Conservation (phyloP, 2,329 filamentous ascomycete species). For the Microsporum canis region DNA sequence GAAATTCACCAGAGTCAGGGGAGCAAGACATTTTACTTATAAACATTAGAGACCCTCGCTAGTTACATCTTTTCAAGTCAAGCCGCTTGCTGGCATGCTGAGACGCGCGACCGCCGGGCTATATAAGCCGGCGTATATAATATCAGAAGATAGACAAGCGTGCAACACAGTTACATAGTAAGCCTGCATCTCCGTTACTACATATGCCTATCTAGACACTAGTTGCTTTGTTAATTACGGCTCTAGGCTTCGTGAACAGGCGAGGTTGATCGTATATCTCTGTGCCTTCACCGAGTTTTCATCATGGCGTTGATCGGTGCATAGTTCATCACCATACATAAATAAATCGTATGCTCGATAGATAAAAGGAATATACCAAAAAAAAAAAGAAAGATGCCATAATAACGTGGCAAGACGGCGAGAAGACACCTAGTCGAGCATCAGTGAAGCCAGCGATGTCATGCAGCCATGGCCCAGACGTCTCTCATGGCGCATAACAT, state of each 20-base stretch:
- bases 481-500: not conserved
- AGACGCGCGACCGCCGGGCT: too few relatives aligned
- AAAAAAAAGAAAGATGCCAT: not conserved
- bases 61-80: too few relatives aligned
- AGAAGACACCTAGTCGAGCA: not conserved
- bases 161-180: not conserved
- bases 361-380: not conserved
- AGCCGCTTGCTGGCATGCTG: too few relatives aligned
- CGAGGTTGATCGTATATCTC: not conserved
- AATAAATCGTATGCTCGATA: not conserved
- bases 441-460: not conserved
- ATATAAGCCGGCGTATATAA: not conserved
- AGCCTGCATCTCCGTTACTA: too few relatives aligned
- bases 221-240: not conserved
- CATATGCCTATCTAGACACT: not conserved
- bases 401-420: not conserved
- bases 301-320: not conserved
- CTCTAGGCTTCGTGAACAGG: not conserved
- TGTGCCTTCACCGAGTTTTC: not conserved
- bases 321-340: not conserved
- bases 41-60: too few relatives aligned
- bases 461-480: not conserved
- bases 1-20: too few relatives aligned
- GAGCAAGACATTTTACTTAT: too few relatives aligned
- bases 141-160: not conserved